Conservation (phyloP, 768 basidiomycete genomes). For the Hericium erinaceus region DNA sequence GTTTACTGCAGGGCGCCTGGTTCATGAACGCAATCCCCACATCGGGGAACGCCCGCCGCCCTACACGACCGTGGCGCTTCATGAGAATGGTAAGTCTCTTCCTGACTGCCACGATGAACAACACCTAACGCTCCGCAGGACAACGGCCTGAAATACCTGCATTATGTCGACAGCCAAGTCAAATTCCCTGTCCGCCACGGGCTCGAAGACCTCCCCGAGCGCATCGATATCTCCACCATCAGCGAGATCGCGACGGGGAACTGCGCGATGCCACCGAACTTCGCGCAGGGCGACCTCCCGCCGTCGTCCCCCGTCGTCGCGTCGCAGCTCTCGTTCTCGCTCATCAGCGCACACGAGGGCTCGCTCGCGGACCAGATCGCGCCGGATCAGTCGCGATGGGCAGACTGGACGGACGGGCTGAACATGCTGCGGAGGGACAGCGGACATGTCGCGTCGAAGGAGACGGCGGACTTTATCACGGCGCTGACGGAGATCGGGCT, state of each 20-base stretch:
- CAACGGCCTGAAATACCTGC: slow-evolving; percentile 67
- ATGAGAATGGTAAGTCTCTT: slow-evolving; percentile 58
- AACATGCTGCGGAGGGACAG: slow-evolving; percentile 79
- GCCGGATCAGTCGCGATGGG: slow-evolving; percentile 61
- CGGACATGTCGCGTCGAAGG: slow-evolving; percentile 74
- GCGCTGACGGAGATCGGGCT: slow-evolving; percentile 85
- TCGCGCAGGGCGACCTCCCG: slow-evolving; percentile 21
- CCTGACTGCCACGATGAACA: neutral
- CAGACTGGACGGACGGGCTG: slow-evolving; percentile 91
- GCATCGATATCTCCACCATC: slow-evolving; percentile 73
- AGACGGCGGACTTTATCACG: slow-evolving; percentile 81
- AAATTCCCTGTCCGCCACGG: slow-evolving; percentile 76
- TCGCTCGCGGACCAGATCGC: slow-evolving; percentile 26
- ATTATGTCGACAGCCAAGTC: slow-evolving; percentile 73
- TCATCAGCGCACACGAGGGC: slow-evolving; percentile 21
- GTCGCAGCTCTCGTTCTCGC: slow-evolving; percentile 18
- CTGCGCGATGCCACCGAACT: slow-evolving; percentile 58
- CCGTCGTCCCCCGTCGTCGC: slow-evolving; percentile 18
- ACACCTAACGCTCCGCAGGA: slow-evolving; percentile 39
- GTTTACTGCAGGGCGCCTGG: slow-evolving; percentile 85
- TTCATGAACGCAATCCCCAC: slow-evolving; percentile 71
- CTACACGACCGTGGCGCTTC: slow-evolving; percentile 72
- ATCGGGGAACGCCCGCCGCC: slow-evolving; percentile 38
- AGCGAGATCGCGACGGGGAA: slow-evolving; percentile 73
- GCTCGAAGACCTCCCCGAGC: slow-evolving; percentile 80